Percentiles rank a stretch among this genome's conserved stretches.
phyloP scores from a whole-genome alignment of 2,329 filamentous ascomycete genomes.

The Fusarium sp. region DNA sequence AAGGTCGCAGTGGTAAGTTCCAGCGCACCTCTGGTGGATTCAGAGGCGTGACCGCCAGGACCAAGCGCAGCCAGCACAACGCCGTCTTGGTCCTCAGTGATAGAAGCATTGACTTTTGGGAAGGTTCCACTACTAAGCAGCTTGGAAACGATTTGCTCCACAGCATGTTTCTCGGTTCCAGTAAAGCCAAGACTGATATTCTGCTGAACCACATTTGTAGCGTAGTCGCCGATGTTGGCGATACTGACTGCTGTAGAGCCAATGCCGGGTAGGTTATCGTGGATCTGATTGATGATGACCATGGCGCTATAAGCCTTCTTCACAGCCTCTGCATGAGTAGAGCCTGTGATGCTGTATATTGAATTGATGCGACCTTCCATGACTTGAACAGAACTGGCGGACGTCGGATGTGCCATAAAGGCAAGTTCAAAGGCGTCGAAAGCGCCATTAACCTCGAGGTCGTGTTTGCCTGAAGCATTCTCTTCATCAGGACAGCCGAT shows the following conservation, averaged over 20 bases:
- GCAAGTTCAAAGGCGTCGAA: not conserved
- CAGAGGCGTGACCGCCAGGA: not conserved
- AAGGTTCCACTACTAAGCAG: not conserved
- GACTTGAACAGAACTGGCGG: not conserved
- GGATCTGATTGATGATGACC: not conserved
- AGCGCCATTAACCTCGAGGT: not conserved
- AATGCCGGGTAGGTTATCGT: not conserved
- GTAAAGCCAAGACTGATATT: not conserved
- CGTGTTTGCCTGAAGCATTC: not conserved
- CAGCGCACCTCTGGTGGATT: not conserved
- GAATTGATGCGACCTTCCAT: not conserved
- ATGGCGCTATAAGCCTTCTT: not conserved
- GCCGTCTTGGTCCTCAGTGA: not conserved
- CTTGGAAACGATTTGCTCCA: not conserved
- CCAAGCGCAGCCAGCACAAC: not conserved
- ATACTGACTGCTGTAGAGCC: not conserved
- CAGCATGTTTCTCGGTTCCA: not conserved
- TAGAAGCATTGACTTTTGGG: not conserved
- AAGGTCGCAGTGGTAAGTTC: not conserved
- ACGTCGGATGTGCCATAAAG: not conserved
- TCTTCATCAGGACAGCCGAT: not conserved
- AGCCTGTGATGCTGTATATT: not conserved
- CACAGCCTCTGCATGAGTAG: not conserved
- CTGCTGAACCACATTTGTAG: not conserved
- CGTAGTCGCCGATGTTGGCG: not conserved